phyloP scores from a whole-genome alignment of 371 early-diverging fungal genomes.

The Mucor saturninus region DNA sequence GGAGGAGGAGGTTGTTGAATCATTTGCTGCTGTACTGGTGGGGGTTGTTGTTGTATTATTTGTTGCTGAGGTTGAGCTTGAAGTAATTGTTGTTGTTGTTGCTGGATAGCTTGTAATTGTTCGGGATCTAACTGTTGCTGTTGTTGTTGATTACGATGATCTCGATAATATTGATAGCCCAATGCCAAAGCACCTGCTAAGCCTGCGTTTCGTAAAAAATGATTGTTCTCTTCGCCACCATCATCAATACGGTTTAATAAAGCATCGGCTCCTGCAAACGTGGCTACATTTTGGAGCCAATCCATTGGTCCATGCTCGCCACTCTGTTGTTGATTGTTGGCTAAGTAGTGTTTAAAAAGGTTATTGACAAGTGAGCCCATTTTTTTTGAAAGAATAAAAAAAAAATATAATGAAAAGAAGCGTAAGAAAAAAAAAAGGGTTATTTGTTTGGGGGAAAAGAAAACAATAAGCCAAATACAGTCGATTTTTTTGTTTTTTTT shows the following conservation, averaged over 20 bases:
- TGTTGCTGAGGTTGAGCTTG: conserved; percentile 8
- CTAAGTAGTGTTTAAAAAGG: conserved; percentile 19
- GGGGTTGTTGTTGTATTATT: background rate
- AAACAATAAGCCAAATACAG: no score
- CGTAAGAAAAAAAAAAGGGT: background rate
- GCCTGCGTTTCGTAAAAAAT: conserved; percentile 31
- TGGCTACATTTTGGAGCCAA: conserved; percentile 24
- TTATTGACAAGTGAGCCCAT: conserved; percentile 16
- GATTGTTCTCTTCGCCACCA: conserved; percentile 15
- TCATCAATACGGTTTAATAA: conserved; percentile 22
- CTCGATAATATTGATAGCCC: conserved; percentile 25
- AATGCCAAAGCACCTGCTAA: conserved; percentile 30
- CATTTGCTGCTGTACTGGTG: conserved; percentile 2
- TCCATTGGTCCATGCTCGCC: conserved; percentile 14
- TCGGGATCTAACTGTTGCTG: conserved; percentile 13
- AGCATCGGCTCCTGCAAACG: conserved; percentile 26
- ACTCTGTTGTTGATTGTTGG: conserved; percentile 10
- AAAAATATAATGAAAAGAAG: background rate
- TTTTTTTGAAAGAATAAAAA: background rate
- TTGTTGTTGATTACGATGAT: conserved; percentile 20
- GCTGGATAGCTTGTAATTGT: conserved; percentile 6
- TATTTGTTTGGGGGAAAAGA: no score
- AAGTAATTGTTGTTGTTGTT: background rate
- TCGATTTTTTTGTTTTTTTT: background rate
- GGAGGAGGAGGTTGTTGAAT: background rate